These are phyloP conservation scores for Geotrichum reessii DNA, from an alignment of 1,139 yeast species.

Conservation along the genomic window DNA sequence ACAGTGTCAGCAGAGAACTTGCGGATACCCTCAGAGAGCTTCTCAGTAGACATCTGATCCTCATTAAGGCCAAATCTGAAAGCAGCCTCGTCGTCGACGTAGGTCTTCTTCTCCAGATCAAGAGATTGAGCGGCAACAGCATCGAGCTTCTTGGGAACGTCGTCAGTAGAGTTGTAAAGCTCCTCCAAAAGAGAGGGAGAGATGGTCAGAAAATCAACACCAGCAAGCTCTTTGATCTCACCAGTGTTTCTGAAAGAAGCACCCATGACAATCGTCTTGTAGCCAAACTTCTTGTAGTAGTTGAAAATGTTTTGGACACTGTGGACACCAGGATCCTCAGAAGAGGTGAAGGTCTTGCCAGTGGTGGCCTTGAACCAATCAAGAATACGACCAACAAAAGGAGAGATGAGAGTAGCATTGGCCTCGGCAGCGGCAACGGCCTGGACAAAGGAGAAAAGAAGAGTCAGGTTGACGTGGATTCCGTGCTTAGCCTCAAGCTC, in stretches of 20 bases:
- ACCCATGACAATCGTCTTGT: slow-evolving; percentile 98
- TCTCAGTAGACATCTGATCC: slow-evolving; percentile 98
- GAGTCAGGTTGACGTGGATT: slow-evolving; percentile 91
- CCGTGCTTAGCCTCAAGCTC: slow-evolving; percentile 88
- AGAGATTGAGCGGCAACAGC: slow-evolving; percentile 52
- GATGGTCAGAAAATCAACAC: slow-evolving; percentile 94
- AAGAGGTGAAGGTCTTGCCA: slow-evolving; percentile 73
- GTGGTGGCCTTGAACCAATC: slow-evolving; percentile 97
- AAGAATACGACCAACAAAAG: slow-evolving; percentile 97
- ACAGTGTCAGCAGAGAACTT: slow-evolving; percentile 91
- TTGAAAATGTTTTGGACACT: slow-evolving; percentile 86
- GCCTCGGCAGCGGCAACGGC: slow-evolving; percentile 99
- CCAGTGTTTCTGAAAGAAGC: slow-evolving; percentile 98
- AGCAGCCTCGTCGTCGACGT: slow-evolving; percentile 74
- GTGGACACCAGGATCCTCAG: slow-evolving; percentile 92
- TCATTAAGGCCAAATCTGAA: slow-evolving; percentile 92
- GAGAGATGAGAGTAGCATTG: slow-evolving; percentile 89
- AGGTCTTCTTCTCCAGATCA: slow-evolving; percentile 66
- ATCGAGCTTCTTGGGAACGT: slow-evolving; percentile 77
- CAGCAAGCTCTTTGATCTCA: slow-evolving; percentile 95
- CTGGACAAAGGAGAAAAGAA: slow-evolving; percentile 90
- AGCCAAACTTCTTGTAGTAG: slow-evolving; percentile 96
- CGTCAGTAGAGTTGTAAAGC: slow-evolving; percentile 68
- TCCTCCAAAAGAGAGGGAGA: slow-evolving; percentile 91
- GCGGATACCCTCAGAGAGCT: slow-evolving; percentile 96